Base-by-base conservation (phyloP, 306 rosid species). In the Prunus persica region DNA sequence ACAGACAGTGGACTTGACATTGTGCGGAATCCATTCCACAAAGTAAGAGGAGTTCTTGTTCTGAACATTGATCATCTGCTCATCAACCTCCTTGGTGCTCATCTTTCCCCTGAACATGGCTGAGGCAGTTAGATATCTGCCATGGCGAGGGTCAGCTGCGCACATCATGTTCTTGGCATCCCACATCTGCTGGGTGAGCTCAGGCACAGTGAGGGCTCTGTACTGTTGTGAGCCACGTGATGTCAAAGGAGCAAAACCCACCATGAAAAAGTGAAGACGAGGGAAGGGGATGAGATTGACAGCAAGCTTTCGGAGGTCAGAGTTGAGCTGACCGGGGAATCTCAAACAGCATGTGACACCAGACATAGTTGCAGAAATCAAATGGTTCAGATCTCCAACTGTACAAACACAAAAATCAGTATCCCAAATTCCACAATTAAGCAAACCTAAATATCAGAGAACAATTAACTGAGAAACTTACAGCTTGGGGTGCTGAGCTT, bases 121-220 rank as follows among this genome's bases (percentile, higher is more conserved):
- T 0, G 92, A 90, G 27, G 96, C 96, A 0, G 92, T 90, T 64
- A 90, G 84, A 82, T 90, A 90, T 2, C 96, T 88, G 0, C 96
- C 92, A 3, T 90, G 96, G 5, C 92, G 76, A 15, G 92, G 96
- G 67, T 90, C 96, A 16, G 92, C 96, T 2, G 92, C 96, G 5
- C 96, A 90, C 96, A 89, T 89, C 93, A 89, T 89, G 87, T 89
- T 89, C 91, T 89, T 89, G 0, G 96, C 76, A 85, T 90, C 96
- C 93, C 96, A 90, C 96, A 90, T 90, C 75, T 90, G 96, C 71
- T 90, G 96, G 3, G 96, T 90, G 56, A 90, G 93, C 83, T 90
- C 96, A 0, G 96, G 96, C 11, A 90, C 96, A 50, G 91, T 90
- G 16, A 88, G 64, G 18, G 93, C 85, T 34, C 93, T 80, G 84